Evolutionary conservation across 2,329 filamentous ascomycete genomes (phyloP).

Genomic region (Dryadomyces quercivorus): DNA sequence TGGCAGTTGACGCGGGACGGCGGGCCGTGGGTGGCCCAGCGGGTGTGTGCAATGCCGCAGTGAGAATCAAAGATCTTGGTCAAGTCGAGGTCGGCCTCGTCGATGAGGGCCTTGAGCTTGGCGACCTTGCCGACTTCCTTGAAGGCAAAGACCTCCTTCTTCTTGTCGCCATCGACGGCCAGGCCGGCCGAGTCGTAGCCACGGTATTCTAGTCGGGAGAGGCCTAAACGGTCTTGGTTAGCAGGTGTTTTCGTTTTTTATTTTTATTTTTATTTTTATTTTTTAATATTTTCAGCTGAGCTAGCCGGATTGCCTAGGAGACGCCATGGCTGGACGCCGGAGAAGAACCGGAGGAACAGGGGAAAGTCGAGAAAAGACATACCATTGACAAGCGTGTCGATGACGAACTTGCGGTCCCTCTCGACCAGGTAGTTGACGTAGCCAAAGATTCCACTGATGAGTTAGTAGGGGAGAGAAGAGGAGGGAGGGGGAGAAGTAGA

Average conservation of each 20-base stretch:
- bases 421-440: constrained; percentile 99
- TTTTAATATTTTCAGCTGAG: neutral
- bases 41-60: constrained; percentile 95
- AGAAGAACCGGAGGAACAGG: neutral
- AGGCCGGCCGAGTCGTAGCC: constrained; percentile 97
- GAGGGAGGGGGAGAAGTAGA: neutral
- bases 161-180: constrained; percentile 95
- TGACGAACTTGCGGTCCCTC: constrained; percentile 93
- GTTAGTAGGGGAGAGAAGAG: neutral
- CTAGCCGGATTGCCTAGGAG: neutral
- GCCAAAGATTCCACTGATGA: constrained; percentile 79
- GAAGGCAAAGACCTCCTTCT: constrained; percentile 92
- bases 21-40: constrained; percentile 95
- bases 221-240: constrained; percentile 42
- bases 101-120: constrained; percentile 89
- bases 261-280: no score
- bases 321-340: neutral
- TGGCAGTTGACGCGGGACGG: constrained; percentile 95
- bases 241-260: neutral
- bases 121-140: constrained; percentile 99
- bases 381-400: constrained; percentile 95
- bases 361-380: constrained; percentile 20
- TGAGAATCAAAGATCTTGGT: constrained; percentile 95
- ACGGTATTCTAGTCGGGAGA: constrained; percentile 93
- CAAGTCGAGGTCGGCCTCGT: constrained; percentile 68